Evolutionary conservation across 2,329 filamentous ascomycete species (phyloP), one percentile per base, ranked within the genome.

Genomic region (Aspergillus novofumigatus): DNA sequence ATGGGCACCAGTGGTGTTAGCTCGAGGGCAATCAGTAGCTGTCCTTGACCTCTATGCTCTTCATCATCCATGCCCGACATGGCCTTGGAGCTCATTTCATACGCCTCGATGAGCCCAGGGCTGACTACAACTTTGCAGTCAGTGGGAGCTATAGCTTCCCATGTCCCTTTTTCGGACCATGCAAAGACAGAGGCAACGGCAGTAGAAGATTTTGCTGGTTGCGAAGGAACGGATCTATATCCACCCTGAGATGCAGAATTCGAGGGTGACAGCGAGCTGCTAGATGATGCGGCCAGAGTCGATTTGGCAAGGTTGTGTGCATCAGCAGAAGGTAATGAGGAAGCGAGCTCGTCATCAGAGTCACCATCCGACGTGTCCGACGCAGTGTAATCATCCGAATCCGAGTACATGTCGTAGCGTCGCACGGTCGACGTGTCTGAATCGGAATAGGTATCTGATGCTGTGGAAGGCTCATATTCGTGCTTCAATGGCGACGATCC

Each of bases 401-500:
- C 82, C 20, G 81, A 76, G 44, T 70, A 69, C 63, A 67, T 71
- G 49, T 78, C 77, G 38, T 81, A 78, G 28, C 78, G 80, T 32
- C 81, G 79, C n/a, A 84, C 81, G 25, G 80, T 81, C 5, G 82
- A 85, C 35, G 77, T 77, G 41, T 82, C 76, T 49, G 82, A 86
- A 54, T 84, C 69, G 1, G 79, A 81, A 8, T 81, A 81, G 6
- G 85, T 85, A 45, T 84, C 83, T 0, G 86, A 87, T 49, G 84
- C 85, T 6, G 85, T 86, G 17, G 94, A 97, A 14, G 93, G 93
- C 61, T 92, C 88, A 67, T 97, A 99, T 75, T 99, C 93, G 70
- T 97, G 93, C 77, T 99, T 99, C 51, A 99, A 80, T 0, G 94
- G 94, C 1, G 94, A 99, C 0, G 94, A 97, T 1, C 86, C 89